Evolutionary conservation across 306 rosid genomes (phyloP).

Genomic region (Medicago lupulina): DNA sequence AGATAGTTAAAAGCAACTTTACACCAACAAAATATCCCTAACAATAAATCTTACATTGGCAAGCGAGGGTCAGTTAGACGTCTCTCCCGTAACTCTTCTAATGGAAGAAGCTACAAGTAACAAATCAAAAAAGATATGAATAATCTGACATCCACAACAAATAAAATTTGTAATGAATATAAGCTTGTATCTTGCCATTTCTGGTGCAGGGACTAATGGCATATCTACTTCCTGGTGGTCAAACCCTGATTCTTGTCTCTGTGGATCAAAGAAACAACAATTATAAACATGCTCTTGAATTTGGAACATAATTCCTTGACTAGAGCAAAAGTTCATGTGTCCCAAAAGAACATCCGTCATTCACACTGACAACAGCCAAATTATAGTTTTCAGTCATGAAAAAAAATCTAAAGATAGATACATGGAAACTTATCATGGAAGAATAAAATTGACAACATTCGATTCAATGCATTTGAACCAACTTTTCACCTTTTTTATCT

Average conservation of each 20-base stretch:
- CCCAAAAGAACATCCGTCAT: conserved; percentile 8
- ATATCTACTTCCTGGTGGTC: conserved; percentile 73
- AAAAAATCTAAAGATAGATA: conserved; percentile 4
- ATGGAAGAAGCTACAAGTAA: conserved; percentile 45
- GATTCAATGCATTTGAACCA: conserved; percentile 39
- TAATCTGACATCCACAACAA: conserved; percentile 16
- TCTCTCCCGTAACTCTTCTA: conserved; percentile 51
- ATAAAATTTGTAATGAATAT: conserved; percentile 24
- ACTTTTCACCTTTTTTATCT: not conserved
- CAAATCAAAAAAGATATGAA: conserved; percentile 18
- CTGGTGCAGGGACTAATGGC: conserved; percentile 81
- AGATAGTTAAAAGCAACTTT: not conserved
- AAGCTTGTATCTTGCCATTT: conserved; percentile 56
- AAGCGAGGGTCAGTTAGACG: conserved; percentile 52
- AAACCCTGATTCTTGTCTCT: conserved; percentile 80
- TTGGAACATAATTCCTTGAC: conserved; percentile 31
- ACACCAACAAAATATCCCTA: conserved; percentile 26
- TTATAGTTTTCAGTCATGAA: not conserved
- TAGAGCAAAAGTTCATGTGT: conserved; percentile 3
- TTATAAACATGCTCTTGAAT: conserved; percentile 23
- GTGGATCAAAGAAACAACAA: conserved; percentile 48
- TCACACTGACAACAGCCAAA: conserved; percentile 25
- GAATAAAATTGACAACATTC: conserved; percentile 36
- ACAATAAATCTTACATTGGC: conserved; percentile 46
- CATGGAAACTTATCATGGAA: conserved; percentile 31